phyloP scores from a whole-genome alignment of 192 early-diverging fungal species.

The Rhizophagus prolifer region DNA sequence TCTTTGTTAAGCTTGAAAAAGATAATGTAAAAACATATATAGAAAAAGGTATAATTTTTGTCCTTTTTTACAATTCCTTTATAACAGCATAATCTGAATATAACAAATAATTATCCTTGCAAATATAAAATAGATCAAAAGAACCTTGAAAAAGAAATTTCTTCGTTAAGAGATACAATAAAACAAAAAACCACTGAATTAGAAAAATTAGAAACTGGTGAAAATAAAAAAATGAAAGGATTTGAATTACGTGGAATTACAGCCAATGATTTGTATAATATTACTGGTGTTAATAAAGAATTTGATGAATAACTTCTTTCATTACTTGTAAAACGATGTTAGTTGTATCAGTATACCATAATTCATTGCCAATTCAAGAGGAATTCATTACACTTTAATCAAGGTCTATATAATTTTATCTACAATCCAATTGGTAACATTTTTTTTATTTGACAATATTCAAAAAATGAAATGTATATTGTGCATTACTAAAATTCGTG shows the following conservation, averaged over 20 bases:
- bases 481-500: neutral
- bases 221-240: constrained; percentile 29
- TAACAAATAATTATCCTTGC: too few species aligned
- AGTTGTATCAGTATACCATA: too few species aligned
- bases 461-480: neutral
- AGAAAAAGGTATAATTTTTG: constrained; percentile 47
- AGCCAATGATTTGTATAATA: constrained; percentile 28
- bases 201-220: constrained; percentile 48
- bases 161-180: constrained; percentile 42
- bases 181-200: constrained; percentile 45
- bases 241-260: constrained; percentile 20
- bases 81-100: too few species aligned
- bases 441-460: too few species aligned
- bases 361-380: too few species aligned
- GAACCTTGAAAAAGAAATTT: constrained; percentile 48
- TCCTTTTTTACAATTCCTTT: neutral
- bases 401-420: too few species aligned
- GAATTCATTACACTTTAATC: too few species aligned
- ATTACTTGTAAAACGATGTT: too few species aligned
- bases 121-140: constrained; percentile 45
- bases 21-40: constrained; percentile 50
- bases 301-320: neutral
- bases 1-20: constrained; percentile 58
- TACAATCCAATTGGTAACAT: too few species aligned
- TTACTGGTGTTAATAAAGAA: constrained; percentile 10